These are phyloP conservation scores for Pseudophaeomoniella oleicola DNA, from an alignment of 2,329 filamentous ascomycete genomes.

Conservation along the genomic window DNA sequence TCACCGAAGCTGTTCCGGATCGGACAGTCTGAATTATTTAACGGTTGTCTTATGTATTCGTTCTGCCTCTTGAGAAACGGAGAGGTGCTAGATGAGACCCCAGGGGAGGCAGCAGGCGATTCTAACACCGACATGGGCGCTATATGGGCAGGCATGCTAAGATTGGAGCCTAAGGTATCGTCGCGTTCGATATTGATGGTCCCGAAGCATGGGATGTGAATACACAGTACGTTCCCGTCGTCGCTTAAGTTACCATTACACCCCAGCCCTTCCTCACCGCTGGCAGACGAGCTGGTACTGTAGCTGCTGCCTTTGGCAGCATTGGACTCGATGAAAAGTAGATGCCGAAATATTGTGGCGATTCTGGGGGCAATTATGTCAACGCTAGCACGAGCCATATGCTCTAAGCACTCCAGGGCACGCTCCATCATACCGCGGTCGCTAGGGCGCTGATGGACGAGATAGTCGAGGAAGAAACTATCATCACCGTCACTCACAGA, in stretches of 20 bases:
- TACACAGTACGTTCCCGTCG: slow-evolving; percentile 13
- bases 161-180: slow-evolving; percentile 1
- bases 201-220: slow-evolving; percentile 30
- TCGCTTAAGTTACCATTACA: slow-evolving; percentile 12
- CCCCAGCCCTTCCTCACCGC: slow-evolving; percentile 9
- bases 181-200: slow-evolving; percentile 20
- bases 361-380: slow-evolving; percentile 19
- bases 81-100: background rate
- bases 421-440: slow-evolving; percentile 29
- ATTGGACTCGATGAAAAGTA: slow-evolving; percentile 26
- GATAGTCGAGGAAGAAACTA: slow-evolving; percentile 13
- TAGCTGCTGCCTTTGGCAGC: slow-evolving; percentile 16
- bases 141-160: background rate
- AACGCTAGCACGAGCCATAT: slow-evolving; percentile 8
- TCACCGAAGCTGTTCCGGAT: background rate
- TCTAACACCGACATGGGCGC: background rate
- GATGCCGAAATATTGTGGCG: slow-evolving; percentile 16
- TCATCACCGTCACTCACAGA: background rate
- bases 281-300: slow-evolving; percentile 9
- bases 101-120: background rate
- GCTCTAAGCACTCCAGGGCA: slow-evolving; percentile 19
- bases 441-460: slow-evolving; percentile 25
- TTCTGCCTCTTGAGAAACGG: background rate
- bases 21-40: background rate
- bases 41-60: background rate